Evolutionary conservation across 495 filamentous ascomycete species (phyloP).

Genomic region (Lasiosphaeria miniovina): DNA sequence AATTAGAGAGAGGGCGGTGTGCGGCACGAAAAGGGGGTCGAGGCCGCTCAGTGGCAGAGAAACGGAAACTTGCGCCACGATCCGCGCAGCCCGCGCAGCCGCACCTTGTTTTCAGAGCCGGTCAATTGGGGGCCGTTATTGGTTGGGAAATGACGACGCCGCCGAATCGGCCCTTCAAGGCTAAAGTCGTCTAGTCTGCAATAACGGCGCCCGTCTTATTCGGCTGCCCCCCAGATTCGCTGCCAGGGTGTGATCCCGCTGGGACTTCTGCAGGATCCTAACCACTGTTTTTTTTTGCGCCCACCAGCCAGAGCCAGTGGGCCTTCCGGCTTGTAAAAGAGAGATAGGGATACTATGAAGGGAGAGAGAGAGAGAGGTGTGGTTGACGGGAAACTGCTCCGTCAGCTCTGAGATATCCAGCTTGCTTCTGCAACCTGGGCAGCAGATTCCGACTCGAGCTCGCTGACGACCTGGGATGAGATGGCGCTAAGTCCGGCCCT

Average conservation of each 20-base stretch:
- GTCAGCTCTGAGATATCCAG: background rate
- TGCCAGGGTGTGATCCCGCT: slow-evolving; percentile 34
- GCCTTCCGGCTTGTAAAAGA: too few species aligned
- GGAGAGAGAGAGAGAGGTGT: too few species aligned
- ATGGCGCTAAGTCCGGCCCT: too few species aligned
- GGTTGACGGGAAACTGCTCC: slow-evolving; percentile 2
- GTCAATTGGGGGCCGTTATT: slow-evolving; percentile 26
- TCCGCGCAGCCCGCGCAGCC: slow-evolving; percentile 32
- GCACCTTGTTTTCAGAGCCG: slow-evolving; percentile 37
- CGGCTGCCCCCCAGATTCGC: slow-evolving; percentile 33
- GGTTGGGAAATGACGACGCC: slow-evolving; percentile 29
- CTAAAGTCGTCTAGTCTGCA: slow-evolving; percentile 31
- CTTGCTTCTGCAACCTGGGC: too few species aligned
- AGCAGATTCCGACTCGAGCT: too few species aligned
- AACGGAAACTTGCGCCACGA: slow-evolving; percentile 27
- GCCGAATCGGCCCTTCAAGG: slow-evolving; percentile 42
- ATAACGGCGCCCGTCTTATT: slow-evolving; percentile 31
- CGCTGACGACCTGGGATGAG: too few species aligned
- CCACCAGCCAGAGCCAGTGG: background rate
- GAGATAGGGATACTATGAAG: too few species aligned
- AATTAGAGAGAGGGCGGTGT: slow-evolving; percentile 4
- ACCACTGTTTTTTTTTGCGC: background rate
- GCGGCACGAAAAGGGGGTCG: background rate
- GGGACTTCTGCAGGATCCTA: slow-evolving; percentile 6
- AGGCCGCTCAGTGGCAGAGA: background rate